These are phyloP conservation scores for Glonium stellatum DNA, from an alignment of 495 filamentous ascomycete genomes.

Conservation along the genomic window DNA sequence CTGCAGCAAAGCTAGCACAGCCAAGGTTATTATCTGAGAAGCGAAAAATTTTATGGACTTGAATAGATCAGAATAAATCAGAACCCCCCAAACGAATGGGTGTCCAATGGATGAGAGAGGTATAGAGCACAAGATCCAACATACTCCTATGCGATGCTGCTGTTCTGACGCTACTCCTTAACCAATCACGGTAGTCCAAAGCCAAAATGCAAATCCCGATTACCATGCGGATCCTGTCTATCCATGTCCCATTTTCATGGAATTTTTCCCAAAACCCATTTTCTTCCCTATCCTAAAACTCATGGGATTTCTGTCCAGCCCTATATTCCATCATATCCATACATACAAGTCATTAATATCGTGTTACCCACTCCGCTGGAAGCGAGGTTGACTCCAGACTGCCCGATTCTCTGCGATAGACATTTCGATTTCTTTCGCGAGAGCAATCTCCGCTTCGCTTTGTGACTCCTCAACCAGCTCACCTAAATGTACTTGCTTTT, in stretches of 20 bases:
- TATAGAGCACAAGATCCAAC: neutral
- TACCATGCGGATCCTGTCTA: neutral
- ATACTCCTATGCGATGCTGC: neutral
- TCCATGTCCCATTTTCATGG: neutral
- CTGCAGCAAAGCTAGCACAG: neutral
- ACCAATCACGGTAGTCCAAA: neutral
- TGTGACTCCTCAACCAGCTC: neutral
- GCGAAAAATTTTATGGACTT: too few species aligned
- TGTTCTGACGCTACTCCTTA: neutral
- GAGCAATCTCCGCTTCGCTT: constrained; percentile 1
- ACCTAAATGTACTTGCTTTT: constrained; percentile 32
- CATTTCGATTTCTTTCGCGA: constrained; percentile 26
- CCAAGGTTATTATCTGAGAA: neutral
- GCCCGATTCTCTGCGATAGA: constrained; percentile 10
- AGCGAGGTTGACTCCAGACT: neutral
- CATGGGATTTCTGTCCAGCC: neutral
- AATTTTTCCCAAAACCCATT: neutral
- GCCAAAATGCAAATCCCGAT: neutral
- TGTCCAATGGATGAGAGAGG: neutral
- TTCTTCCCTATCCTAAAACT: neutral
- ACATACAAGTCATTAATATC: neutral
- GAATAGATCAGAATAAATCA: too few species aligned
- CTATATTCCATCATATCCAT: neutral
- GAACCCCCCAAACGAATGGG: too few species aligned
- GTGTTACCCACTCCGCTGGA: neutral